A percentile compares a stretch with the other conserved stretches of the same genome.
These are phyloP conservation scores for Copromyces sp. DNA, from an alignment of 495 filamentous ascomycete genomes.

Conservation along the genomic window DNA sequence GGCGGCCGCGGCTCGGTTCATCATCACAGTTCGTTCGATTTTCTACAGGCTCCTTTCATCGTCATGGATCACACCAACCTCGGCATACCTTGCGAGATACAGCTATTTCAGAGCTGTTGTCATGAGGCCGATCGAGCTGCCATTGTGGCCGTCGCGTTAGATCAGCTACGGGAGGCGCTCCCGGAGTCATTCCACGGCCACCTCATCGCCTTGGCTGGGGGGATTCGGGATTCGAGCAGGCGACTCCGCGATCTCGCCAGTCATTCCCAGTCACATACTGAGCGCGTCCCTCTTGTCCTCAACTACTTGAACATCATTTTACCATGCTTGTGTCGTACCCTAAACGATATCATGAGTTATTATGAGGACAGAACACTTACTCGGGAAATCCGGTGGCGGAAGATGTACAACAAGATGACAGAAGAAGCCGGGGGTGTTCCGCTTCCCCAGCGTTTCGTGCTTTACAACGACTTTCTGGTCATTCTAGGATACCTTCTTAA, in stretches of 20 bases:
- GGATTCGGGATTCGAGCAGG: slow-evolving; percentile 30
- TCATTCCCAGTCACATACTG: slow-evolving; percentile 38
- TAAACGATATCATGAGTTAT: slow-evolving; percentile 40
- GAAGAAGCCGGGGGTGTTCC: slow-evolving; percentile 37
- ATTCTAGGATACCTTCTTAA: slow-evolving; percentile 38
- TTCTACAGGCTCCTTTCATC: neutral
- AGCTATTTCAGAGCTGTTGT: slow-evolving; percentile 36
- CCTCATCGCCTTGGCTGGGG: slow-evolving; percentile 31
- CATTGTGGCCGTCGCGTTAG: slow-evolving; percentile 27
- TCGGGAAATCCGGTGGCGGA: slow-evolving; percentile 38
- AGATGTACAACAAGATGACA: slow-evolving; percentile 44
- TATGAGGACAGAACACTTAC: slow-evolving; percentile 38
- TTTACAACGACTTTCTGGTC: slow-evolving; percentile 43
- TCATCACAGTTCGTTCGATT: neutral
- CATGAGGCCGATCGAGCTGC: slow-evolving; percentile 36
- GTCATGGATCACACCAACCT: slow-evolving; percentile 13
- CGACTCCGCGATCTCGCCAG: slow-evolving; percentile 42
- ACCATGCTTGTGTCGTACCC: slow-evolving; percentile 37
- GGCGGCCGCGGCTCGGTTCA: neutral
- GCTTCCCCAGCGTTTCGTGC: slow-evolving; percentile 39
- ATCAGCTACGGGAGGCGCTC: slow-evolving; percentile 30
- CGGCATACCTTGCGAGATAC: slow-evolving; percentile 15
- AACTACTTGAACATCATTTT: slow-evolving; percentile 43
- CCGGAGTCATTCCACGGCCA: slow-evolving; percentile 32
- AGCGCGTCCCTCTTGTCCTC: slow-evolving; percentile 35